Conservation (phyloP, 805 yeast genomes). For the Sugiyamaella qingdaonensis region DNA sequence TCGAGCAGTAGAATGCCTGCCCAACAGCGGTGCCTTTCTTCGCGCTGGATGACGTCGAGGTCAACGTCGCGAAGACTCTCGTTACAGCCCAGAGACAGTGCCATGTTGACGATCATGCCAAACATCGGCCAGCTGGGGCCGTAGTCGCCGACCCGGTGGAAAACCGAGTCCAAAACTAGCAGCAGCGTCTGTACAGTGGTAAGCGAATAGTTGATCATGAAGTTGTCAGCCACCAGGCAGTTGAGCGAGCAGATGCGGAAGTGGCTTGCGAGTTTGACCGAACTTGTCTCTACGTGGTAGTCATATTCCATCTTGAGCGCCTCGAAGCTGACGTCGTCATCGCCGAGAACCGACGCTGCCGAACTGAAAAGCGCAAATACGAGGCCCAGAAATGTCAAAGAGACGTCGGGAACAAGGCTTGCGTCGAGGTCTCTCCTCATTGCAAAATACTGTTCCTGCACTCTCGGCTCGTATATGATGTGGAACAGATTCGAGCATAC, state of each 20-base stretch:
- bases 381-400: conserved; percentile 1
- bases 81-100: conserved; percentile 12
- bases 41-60: conserved; percentile 6
- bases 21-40: conserved; percentile 12
- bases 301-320: neutral
- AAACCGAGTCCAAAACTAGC: conserved; percentile 2
- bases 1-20: conserved; percentile 14
- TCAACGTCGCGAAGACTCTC: conserved; percentile 2
- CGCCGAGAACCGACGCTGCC: conserved; percentile 4
- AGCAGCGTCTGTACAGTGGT: conserved; percentile 12
- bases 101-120: conserved; percentile 9
- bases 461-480: conserved; percentile 4
- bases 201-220: conserved; percentile 4
- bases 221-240: conserved; percentile 14
- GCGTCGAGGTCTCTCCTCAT: neutral
- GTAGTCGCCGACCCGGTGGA: conserved; percentile 10
- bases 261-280: neutral
- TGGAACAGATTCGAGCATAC: conserved; percentile 7
- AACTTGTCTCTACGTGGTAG: neutral
- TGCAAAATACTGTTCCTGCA: conserved; percentile 1
- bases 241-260: conserved; percentile 3
- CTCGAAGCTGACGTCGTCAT: neutral
- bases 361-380: conserved; percentile 4
- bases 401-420: neutral
- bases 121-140: conserved; percentile 13